These are phyloP conservation scores for Calophaca sinica DNA, from an alignment of 306 rosid genomes.

Conservation along the genomic window DNA sequence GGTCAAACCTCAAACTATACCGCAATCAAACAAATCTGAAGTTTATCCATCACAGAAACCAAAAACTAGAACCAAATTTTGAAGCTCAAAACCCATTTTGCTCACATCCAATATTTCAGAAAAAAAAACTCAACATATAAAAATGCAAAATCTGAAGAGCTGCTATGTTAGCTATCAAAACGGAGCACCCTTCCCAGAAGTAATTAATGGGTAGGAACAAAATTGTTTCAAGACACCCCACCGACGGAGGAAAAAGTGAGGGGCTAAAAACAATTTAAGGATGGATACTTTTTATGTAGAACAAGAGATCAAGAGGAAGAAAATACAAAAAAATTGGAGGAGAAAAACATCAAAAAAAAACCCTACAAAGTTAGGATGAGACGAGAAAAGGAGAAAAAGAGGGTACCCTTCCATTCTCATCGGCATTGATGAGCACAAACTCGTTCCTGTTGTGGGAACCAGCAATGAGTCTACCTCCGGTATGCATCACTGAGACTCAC, in stretches of 20 bases:
- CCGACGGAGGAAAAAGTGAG: conserved; percentile 41
- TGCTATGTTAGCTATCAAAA: background rate
- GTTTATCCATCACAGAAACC: background rate
- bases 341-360: background rate
- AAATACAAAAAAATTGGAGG: background rate
- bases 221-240: conserved; percentile 18
- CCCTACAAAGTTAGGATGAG: conserved; percentile 28
- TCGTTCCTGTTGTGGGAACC: conserved; percentile 99
- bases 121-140: background rate
- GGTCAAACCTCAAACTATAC: conserved; percentile 37
- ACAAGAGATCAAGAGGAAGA: conserved; percentile 31
- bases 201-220: background rate
- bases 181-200: background rate
- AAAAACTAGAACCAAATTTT: background rate
- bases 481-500: conserved; percentile 66
- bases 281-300: background rate
- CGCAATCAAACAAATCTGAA: conserved; percentile 45
- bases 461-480: conserved; percentile 92
- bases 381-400: background rate
- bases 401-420: conserved; percentile 83
- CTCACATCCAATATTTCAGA: background rate
- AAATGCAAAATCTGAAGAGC: conserved; percentile 14
- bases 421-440: conserved; percentile 98
- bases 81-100: conserved; percentile 2
- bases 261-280: background rate